Base-by-base conservation (phyloP, 2,329 filamentous ascomycete species). In the Phialocephala subalpina region DNA sequence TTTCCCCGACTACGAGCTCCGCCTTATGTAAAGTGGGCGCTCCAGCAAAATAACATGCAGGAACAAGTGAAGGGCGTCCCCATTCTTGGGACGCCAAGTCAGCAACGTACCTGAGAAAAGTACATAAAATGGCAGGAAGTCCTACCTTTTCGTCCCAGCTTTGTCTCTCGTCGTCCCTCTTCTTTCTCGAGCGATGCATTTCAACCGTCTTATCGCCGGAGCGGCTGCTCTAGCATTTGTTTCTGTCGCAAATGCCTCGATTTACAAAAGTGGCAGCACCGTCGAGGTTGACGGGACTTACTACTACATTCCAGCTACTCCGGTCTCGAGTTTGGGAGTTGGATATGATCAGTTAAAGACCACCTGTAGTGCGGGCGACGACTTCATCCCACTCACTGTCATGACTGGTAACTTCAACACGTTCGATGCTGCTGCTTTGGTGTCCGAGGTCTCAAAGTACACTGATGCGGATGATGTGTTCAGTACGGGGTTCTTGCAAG, bases 401-500 rank as follows among this genome's bases (percentile, higher is more conserved):
- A 57, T 57, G 55, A 38, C 29, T 22, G 55, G 55, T 2, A 33
- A 57, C 12, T 57, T 57, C 29, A 36, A 22, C 14, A 57, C 55
- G 7, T 40, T 57, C 22, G 35, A 57, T 9, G 29, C 55, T 11
- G 22, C 20, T 36, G 20, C 35, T 11, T 38, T 57, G 12, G 4
- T 38, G 9, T 38, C 55, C 6, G 12, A 11, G n/a, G 20, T 57
- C 9, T 20, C 29, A 20, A 36, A 11, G 3, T 57, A 57, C 38
- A 20, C 18, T 20, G 55, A 7, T 12, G 5, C 18, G 6, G 55
- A 57, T 14, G 55, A 57, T 57, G 55, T 57, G 9, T 57, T 57
- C 55, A 57, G 33, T n/a, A 20, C 55, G 22, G 55, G 55, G 2
- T 57, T 57, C 20, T 57, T 57, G 33, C 55, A 57, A 57, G 55